phyloP scores from a whole-genome alignment of 768 basidiomycete genomes.

The Podaxis sp. region DNA sequence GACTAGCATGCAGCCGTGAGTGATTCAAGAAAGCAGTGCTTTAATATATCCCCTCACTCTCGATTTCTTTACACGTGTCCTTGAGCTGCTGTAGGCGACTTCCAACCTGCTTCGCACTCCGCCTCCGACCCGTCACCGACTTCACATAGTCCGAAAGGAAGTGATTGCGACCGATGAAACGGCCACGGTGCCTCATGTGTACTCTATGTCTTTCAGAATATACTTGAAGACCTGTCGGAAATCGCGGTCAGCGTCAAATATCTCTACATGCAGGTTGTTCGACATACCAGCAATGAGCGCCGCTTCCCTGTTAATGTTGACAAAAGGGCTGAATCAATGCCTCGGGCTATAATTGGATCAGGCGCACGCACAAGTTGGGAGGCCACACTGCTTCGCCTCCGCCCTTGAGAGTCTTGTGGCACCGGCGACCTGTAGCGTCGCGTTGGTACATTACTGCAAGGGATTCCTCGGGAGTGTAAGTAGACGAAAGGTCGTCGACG shows the following conservation, averaged over 20 bases:
- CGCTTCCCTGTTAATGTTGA: constrained; percentile 43
- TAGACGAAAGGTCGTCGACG: constrained; percentile 37
- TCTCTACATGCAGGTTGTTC: not conserved
- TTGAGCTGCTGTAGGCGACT: constrained; percentile 77
- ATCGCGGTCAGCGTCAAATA: not conserved
- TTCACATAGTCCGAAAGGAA: constrained; percentile 79
- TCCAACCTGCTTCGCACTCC: constrained; percentile 78
- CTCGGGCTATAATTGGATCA: constrained; percentile 7
- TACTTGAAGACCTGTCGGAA: constrained; percentile 51
- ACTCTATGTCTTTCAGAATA: constrained; percentile 66
- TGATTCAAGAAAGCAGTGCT: not conserved
- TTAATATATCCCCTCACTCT: not conserved
- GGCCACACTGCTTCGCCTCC: constrained; percentile 75
- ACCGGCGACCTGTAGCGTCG: constrained; percentile 63
- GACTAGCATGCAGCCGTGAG: not conserved
- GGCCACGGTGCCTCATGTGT: constrained; percentile 61
- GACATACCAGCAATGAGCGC: constrained; percentile 65
- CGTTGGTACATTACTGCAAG: constrained; percentile 42
- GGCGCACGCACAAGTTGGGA: constrained; percentile 46
- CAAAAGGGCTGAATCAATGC: not conserved
- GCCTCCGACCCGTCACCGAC: constrained; percentile 58
- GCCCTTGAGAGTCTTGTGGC: constrained; percentile 75
- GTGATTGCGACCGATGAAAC: constrained; percentile 76
- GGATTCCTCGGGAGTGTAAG: constrained; percentile 36
- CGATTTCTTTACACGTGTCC: constrained; percentile 56